A percentile compares a stretch with the other conserved stretches of the same genome.
Evolutionary conservation across 257 asterid genomes (phyloP).

Genomic region (Penstemon newberryi): DNA sequence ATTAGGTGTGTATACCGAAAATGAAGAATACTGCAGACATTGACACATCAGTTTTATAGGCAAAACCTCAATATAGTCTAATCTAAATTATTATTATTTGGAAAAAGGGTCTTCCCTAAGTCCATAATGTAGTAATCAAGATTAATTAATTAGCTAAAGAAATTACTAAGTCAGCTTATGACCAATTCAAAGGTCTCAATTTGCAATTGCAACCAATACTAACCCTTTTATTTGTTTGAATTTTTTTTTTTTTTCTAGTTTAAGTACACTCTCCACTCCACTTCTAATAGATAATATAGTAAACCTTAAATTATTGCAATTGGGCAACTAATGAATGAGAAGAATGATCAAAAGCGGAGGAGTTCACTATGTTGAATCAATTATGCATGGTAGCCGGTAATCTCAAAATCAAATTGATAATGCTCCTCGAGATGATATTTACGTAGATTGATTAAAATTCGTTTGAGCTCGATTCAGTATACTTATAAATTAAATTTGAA

Average conservation of each 20-base stretch:
- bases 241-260: not conserved
- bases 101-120: slow-evolving; percentile 6
- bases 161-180: slow-evolving; percentile 37
- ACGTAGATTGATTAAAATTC: too few relatives aligned
- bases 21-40: slow-evolving; percentile 46
- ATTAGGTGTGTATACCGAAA: slow-evolving; percentile 45
- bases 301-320: too few relatives aligned
- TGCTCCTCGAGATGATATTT: too few relatives aligned
- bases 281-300: too few relatives aligned
- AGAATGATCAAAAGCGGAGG: too few relatives aligned
- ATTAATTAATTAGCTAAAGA: slow-evolving; percentile 19
- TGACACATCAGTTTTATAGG: slow-evolving; percentile 31
- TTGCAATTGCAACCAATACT: slow-evolving; percentile 17
- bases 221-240: not conserved
- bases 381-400: too few relatives aligned
- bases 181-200: slow-evolving; percentile 49
- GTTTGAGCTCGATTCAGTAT: too few relatives aligned
- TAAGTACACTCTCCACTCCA: too few relatives aligned
- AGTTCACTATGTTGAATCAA: too few relatives aligned
- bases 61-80: not conserved
- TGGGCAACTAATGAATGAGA: too few relatives aligned
- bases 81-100: slow-evolving; percentile 4
- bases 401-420: too few relatives aligned
- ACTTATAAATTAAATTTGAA: too few relatives aligned
- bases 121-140: not conserved